These are phyloP conservation scores for Fusarium bulbicola DNA, from an alignment of 2,329 filamentous ascomycete species.

Conservation along the genomic window DNA sequence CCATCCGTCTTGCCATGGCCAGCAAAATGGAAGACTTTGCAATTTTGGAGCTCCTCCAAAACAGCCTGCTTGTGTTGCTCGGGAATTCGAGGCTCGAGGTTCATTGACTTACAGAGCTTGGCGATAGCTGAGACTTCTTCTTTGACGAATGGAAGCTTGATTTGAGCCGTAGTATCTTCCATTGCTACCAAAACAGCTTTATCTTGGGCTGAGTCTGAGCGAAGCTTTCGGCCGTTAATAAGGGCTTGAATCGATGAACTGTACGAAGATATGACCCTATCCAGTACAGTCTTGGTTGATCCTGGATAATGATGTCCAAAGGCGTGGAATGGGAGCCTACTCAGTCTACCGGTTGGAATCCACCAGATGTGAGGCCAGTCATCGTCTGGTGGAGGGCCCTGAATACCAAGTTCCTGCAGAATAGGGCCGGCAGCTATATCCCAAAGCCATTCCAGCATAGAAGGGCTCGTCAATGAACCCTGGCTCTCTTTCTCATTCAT, in stretches of 20 bases:
- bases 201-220: neutral
- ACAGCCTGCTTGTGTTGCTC: neutral
- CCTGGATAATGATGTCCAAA: neutral
- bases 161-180: neutral
- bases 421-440: neutral
- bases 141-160: neutral
- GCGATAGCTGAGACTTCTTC: neutral
- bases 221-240: neutral
- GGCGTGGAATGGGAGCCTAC: neutral
- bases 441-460: neutral
- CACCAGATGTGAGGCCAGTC: neutral
- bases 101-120: neutral
- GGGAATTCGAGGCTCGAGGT: neutral
- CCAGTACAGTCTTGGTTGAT: neutral
- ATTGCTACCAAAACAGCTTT: neutral
- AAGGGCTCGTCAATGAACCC: rapidly evolving
- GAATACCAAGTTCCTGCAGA: neutral
- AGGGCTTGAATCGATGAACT: neutral
- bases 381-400: rapidly evolving
- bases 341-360: neutral
- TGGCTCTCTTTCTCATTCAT: neutral
- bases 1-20: neutral
- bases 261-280: neutral
- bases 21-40: neutral
- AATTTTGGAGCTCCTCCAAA: neutral